Base-by-base conservation (phyloP, 2,329 filamentous ascomycete species). In the Sporothrix humicola region DNA sequence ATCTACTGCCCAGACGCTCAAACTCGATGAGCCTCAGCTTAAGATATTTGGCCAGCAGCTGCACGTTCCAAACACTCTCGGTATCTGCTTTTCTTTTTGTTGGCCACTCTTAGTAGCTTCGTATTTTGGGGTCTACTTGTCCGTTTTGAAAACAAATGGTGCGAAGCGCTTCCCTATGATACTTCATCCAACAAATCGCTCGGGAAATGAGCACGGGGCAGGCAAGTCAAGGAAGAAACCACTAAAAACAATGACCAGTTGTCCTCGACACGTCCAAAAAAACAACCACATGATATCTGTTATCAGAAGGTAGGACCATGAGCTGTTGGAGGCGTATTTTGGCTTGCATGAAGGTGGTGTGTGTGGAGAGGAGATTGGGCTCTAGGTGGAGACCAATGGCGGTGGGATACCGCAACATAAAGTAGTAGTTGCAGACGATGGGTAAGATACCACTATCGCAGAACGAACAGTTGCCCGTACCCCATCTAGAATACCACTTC, bases 311-410 rank as follows among this genome's bases (percentile, higher is more conserved):
- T 26, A 17, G 61, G 61, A 26, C 20, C 6, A 48, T 61, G 6
- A 9, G 26, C 31, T 23, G 8, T 20, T 63, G 17, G 42, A 2
- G 50, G 58, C 58, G 31, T 37, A 37, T 44, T 63, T 37, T 63
- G 2, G 46, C 23, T 48, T 37, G 46, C 23, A 50, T 12, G 10
- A 9, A 20, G 23, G 20, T 50, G 44, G 23, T 50, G 65, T 68
- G 65, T 68, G 65, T 68, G 65, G 23, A 15, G 23, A 68, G 20
- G 6, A 31, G 65, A 52, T 31, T 68, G 23, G 46, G 52, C 44
- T 68, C 23, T 37, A 37, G 56, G 56, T 58, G 2, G 56, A 15
- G 13, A 37, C 31, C 4, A 37, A 7, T 37, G 31, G 56, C 7
- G 52, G 52, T 56, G 56, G 58, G 58, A 44, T 63, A 15, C 31